Conservation (phyloP, 2,329 filamentous ascomycete genomes). For the Fusarium chuoi region DNA sequence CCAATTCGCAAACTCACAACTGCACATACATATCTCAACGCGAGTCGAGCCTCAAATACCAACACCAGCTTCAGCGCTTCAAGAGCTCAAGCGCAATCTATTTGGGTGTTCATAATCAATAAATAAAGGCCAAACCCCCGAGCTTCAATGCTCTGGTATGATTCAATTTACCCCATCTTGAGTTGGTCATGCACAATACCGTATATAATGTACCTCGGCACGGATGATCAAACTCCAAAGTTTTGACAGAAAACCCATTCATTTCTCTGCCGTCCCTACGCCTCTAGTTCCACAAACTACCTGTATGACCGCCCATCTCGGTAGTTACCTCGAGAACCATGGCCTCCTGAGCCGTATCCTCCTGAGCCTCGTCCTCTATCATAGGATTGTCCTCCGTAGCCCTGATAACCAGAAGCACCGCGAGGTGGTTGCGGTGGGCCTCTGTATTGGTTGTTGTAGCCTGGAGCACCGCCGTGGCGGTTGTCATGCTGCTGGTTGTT, state of each 20-base stretch:
- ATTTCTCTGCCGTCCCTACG: neutral
- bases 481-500: conserved; percentile 30
- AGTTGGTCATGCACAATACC: neutral
- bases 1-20: neutral
- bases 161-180: neutral
- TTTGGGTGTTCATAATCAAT: neutral
- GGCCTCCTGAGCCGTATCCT: conserved; percentile 24
- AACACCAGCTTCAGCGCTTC: neutral
- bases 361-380: conserved; percentile 33
- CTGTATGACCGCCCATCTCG: conserved; percentile 40
- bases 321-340: conserved; percentile 34
- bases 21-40: neutral
- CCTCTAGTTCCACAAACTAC: conserved; percentile 4
- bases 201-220: neutral
- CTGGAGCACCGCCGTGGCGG: conserved; percentile 29
- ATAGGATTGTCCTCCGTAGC: conserved; percentile 31
- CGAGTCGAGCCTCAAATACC: neutral
- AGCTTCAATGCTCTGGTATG: neutral
- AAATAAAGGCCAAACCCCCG: neutral
- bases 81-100: neutral
- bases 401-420: conserved; percentile 32
- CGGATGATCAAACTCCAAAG: neutral
- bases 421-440: conserved; percentile 29
- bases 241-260: neutral
- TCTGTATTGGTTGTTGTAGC: conserved; percentile 31